Evolutionary conservation across 1,284 basidiomycete genomes (phyloP), one percentile per base, ranked within the genome.

Genomic region (Paramarasmius palmivorus): DNA sequence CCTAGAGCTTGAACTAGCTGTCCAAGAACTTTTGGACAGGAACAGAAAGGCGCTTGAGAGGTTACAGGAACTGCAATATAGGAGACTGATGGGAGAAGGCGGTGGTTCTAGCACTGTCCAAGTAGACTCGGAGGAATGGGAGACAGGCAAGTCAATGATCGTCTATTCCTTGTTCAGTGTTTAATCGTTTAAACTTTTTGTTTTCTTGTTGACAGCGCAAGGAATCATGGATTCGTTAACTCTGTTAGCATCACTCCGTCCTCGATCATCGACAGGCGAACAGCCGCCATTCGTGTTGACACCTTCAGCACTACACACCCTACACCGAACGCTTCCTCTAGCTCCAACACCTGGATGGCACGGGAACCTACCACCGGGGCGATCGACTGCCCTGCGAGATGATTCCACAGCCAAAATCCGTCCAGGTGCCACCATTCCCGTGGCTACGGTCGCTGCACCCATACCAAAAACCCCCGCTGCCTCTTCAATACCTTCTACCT

Each of bases 121-220:
- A 61, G 77, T 83, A 63, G 83, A 76, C 22, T 87, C 87, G 14
- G 89, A 90, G 66, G 90, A 92, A 66, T 88, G 85, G 85, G 82
- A 89, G 58, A 81, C 80, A 52, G 90, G 90, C 90, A 64, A 61
- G 82, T 66, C 26, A 45, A 32, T 50, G 51, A 48, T 26, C 39
- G 15, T 57, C 54, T 45, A 50, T 53, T 52, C 54, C 42, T 51
- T 60, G n/a, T 48, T 46, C 51, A 55, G 34, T 39, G 36, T 48
- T 57, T 41, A 23, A 58, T 41, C 49, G 46, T 49, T 47, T 49
- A 56, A 44, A 41, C 45, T 57, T 55, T 53, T 53, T 52, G 34
- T 59, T 54, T 60, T 49, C 54, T 39, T 36, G 17, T 52, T 47
- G n/a, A n/a, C 63, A 91, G 90, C 90, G n/a, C 82, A 87, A 66